A percentile compares a stretch with the other conserved stretches of the same genome.
phyloP scores from a whole-genome alignment of 768 basidiomycete species.

The Gymnopilus dilepis region DNA sequence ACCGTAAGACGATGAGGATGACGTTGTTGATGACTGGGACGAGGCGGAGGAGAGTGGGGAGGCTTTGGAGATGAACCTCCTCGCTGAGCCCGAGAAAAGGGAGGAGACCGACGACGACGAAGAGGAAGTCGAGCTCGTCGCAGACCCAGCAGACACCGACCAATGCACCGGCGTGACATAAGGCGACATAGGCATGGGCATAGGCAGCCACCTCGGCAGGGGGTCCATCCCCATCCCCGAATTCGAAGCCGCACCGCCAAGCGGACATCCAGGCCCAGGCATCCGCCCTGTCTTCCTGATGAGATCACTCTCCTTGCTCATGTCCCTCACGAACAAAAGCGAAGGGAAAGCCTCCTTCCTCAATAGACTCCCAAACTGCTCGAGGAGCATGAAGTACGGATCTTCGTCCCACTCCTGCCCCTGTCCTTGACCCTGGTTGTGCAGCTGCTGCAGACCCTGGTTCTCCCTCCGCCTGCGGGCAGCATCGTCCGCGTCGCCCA shows the following conservation, averaged over 20 bases:
- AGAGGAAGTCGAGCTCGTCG: background rate
- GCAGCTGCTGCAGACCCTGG: conserved; percentile 1
- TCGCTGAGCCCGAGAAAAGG: conserved; percentile 7
- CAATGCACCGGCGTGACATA: background rate
- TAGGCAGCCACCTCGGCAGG: background rate
- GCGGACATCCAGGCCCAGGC: background rate
- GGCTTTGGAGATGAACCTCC: background rate
- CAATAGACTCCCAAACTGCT: conserved; percentile 68
- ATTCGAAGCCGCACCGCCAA: background rate
- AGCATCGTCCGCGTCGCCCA: conserved; percentile 45
- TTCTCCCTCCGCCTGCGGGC: conserved; percentile 22
- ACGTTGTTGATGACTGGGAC: background rate
- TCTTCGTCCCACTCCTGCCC: conserved; percentile 38
- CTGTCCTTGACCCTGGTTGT: background rate
- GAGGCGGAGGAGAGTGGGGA: background rate
- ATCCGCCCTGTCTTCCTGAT: conserved; percentile 48
- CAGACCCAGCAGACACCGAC: background rate
- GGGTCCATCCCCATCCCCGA: background rate
- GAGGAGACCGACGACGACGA: conserved; percentile 20
- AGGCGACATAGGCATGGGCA: background rate
- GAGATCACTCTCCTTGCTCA: conserved; percentile 61
- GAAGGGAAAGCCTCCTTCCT: conserved; percentile 64
- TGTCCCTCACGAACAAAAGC: conserved; percentile 65
- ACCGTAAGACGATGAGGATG: conserved; percentile 32
- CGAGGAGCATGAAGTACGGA: conserved; percentile 66